These are phyloP conservation scores for Talaromyces sp. DNA, from an alignment of 2,329 filamentous ascomycete genomes.

Conservation along the genomic window DNA sequence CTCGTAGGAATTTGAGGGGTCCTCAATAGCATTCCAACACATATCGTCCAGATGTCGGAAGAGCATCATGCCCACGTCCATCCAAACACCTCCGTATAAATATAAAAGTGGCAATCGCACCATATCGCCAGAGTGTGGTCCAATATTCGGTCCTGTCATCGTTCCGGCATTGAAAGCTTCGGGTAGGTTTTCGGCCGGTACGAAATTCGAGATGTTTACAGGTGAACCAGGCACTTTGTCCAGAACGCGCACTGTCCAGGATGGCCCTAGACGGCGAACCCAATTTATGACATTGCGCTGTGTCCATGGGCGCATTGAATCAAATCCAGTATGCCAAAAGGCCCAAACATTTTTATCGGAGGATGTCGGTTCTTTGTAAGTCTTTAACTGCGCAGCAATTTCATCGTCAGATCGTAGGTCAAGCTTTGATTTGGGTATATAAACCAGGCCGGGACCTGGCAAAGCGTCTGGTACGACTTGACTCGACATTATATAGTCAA, in stretches of 20 bases:
- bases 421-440: background rate
- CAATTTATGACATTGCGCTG: slow-evolving; percentile 40
- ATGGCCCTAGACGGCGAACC: slow-evolving; percentile 35
- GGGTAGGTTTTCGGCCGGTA: slow-evolving; percentile 34
- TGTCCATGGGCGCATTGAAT: slow-evolving; percentile 35
- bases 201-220: slow-evolving; percentile 36
- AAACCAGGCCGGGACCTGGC: slow-evolving; percentile 1
- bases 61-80: slow-evolving; percentile 41
- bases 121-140: slow-evolving; percentile 46
- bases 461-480: background rate
- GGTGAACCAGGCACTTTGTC: slow-evolving; percentile 34
- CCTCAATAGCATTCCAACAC: slow-evolving; percentile 40
- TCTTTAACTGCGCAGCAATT: slow-evolving; percentile 16
- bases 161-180: slow-evolving; percentile 39
- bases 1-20: slow-evolving; percentile 34
- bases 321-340: slow-evolving; percentile 36
- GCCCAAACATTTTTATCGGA: slow-evolving; percentile 40
- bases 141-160: slow-evolving; percentile 43
- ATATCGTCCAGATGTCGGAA: slow-evolving; percentile 40
- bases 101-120: slow-evolving; percentile 42
- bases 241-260: slow-evolving; percentile 41
- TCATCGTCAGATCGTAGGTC: slow-evolving; percentile 13
- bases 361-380: slow-evolving; percentile 24
- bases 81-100: slow-evolving; percentile 37
- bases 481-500: background rate